Percentiles rank a stretch among this genome's conserved stretches.
Evolutionary conservation across 495 filamentous ascomycete species (phyloP).

Genomic region (Pyrenopolyporus hunteri): DNA sequence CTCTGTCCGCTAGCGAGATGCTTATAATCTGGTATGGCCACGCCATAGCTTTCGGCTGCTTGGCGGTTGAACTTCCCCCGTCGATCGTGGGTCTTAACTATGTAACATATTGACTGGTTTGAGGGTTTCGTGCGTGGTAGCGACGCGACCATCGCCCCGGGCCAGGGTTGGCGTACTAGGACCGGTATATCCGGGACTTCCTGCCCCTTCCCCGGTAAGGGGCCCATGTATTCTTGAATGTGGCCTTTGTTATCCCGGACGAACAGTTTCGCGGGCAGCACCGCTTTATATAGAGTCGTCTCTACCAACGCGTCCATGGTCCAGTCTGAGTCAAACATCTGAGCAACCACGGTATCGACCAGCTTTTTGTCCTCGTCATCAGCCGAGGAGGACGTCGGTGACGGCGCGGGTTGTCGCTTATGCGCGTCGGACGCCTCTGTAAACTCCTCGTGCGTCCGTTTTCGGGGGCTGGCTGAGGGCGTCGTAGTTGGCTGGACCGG

Average conservation of each 20-base stretch:
- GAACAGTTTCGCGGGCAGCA: slow-evolving; percentile 72
- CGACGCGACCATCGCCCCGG: slow-evolving; percentile 65
- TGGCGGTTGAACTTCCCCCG: slow-evolving; percentile 78
- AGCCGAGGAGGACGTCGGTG: background rate
- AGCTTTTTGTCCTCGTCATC: slow-evolving; percentile 55
- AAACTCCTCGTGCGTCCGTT: slow-evolving; percentile 66
- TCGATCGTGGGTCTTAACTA: slow-evolving; percentile 73
- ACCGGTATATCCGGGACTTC: slow-evolving; percentile 71
- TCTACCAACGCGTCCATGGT: slow-evolving; percentile 70
- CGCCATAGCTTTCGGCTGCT: slow-evolving; percentile 65
- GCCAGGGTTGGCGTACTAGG: slow-evolving; percentile 81
- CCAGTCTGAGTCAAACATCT: slow-evolving; percentile 87
- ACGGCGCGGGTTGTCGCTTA: background rate
- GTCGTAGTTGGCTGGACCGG: slow-evolving; percentile 52
- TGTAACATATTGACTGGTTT: slow-evolving; percentile 77
- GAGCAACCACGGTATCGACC: slow-evolving; percentile 64
- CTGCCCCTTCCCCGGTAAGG: slow-evolving; percentile 57
- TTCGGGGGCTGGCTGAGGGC: slow-evolving; percentile 49
- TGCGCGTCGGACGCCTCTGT: slow-evolving; percentile 38
- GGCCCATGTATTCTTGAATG: slow-evolving; percentile 70
- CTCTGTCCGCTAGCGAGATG: slow-evolving; percentile 57
- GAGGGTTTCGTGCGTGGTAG: slow-evolving; percentile 71
- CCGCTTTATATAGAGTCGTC: slow-evolving; percentile 66
- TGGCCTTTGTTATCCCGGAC: slow-evolving; percentile 68
- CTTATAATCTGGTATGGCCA: slow-evolving; percentile 60